phyloP scores from a whole-genome alignment of 176 grass and related monocot species.

The Juncus inflexus region DNA sequence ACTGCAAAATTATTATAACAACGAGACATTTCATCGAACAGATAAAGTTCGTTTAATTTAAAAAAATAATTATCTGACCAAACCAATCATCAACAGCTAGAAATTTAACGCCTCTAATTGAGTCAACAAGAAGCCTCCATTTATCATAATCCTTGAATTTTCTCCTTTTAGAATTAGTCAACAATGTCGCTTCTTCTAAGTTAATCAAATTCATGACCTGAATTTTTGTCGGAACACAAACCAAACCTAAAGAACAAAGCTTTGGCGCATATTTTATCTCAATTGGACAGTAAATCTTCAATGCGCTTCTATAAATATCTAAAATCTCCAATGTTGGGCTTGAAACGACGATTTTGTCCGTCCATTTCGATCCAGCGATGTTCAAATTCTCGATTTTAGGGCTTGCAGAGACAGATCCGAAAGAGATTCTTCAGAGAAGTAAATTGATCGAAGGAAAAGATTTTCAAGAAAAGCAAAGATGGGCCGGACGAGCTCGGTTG shows the following conservation, averaged over 20 bases:
- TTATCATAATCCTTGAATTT: not conserved
- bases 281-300: not conserved
- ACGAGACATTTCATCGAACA: no score
- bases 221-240: not conserved
- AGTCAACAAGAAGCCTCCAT: not conserved
- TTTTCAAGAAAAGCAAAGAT: slow-evolving; percentile 8
- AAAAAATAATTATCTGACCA: slow-evolving; percentile 2
- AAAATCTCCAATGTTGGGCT: slow-evolving; percentile 17
- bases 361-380: not conserved
- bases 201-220: not conserved
- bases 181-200: slow-evolving; percentile 4
- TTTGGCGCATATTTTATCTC: not conserved
- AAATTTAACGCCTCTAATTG: not conserved
- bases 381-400: slow-evolving; percentile 16
- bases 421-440: not conserved
- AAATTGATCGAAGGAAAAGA: slow-evolving; percentile 6
- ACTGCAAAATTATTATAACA: no score
- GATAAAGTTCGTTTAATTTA: not conserved
- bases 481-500: no score
- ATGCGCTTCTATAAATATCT: slow-evolving; percentile 4
- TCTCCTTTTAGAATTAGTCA: not conserved
- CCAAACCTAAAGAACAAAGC: slow-evolving; percentile 1
- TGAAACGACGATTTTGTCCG: not conserved
- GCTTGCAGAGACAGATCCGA: slow-evolving; percentile 5
- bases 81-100: slow-evolving; percentile 3